Evolutionary conservation across 2,329 filamentous ascomycete species (phyloP).

Genomic region (Trichoderma hamatum): DNA sequence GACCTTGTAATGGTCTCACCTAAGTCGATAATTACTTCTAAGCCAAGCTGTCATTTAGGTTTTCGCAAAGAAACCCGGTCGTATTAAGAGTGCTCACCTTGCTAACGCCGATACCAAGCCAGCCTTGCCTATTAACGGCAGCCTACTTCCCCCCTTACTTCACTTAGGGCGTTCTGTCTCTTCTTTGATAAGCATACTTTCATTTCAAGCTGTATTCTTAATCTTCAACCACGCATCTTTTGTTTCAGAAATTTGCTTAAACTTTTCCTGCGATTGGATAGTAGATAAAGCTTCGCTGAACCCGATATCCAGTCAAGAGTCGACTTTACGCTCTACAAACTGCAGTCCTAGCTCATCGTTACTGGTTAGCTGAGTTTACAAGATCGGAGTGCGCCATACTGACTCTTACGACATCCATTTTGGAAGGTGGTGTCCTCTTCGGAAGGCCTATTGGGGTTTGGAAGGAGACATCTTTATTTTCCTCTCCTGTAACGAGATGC

Average conservation of each 20-base stretch:
- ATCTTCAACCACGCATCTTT: neutral
- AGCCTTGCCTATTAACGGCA: neutral
- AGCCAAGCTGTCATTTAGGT: neutral
- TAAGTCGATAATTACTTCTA: constrained; percentile 17
- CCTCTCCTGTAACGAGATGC: constrained; percentile 10
- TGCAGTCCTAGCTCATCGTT: neutral
- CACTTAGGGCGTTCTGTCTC: neutral
- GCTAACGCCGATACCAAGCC: neutral
- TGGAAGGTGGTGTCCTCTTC: constrained; percentile 9
- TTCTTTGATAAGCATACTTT: neutral
- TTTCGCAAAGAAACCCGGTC: neutral
- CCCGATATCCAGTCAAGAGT: neutral
- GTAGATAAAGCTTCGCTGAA: neutral
- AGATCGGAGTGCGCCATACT: neutral
- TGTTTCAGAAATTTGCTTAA: neutral
- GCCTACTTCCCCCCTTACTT: neutral
- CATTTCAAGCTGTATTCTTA: neutral
- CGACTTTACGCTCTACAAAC: neutral
- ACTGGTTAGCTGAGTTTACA: neutral
- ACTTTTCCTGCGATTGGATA: neutral
- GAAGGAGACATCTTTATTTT: neutral
- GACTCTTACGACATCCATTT: neutral
- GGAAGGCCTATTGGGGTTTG: constrained; percentile 5
- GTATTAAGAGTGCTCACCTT: neutral
- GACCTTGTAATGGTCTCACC: constrained; percentile 1